These are phyloP conservation scores for Malus hybrid DNA, from an alignment of 331 rosid genomes.

Conservation along the genomic window DNA sequence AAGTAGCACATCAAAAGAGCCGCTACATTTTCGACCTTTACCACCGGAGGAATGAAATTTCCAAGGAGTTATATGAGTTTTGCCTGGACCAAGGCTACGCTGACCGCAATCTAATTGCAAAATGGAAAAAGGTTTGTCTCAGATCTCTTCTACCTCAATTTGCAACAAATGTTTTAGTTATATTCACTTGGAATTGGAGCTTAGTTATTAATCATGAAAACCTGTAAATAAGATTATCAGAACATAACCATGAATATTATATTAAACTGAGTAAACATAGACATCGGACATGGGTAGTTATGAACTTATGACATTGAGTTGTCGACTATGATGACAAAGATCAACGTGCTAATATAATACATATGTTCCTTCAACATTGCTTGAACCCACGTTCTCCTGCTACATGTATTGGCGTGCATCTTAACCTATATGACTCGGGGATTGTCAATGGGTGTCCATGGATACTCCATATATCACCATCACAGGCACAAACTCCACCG, in stretches of 20 bases:
- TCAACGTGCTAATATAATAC: neutral
- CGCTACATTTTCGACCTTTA: slow-evolving; percentile 84
- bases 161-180: neutral
- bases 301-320: neutral
- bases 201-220: neutral
- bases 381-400: neutral
- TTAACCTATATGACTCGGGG: neutral
- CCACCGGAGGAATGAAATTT: slow-evolving; percentile 80
- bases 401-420: neutral
- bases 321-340: neutral
- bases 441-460: too few relatives aligned
- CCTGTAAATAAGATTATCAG: neutral
- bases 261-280: neutral
- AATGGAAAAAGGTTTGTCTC: slow-evolving; percentile 81
- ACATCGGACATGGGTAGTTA: neutral
- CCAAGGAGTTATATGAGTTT: slow-evolving; percentile 71
- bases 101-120: slow-evolving; percentile 75
- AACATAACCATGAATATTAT: neutral
- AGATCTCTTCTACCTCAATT: neutral
- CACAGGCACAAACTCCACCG: too few relatives aligned
- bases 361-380: neutral
- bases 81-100: slow-evolving; percentile 91
- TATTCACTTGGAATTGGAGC: neutral
- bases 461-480: too few relatives aligned
- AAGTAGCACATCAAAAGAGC: slow-evolving; percentile 88